Percentiles rank a stretch among this genome's conserved stretches.
Conservation (phyloP, 345 rosid genomes). For the Populus deltoides region DNA sequence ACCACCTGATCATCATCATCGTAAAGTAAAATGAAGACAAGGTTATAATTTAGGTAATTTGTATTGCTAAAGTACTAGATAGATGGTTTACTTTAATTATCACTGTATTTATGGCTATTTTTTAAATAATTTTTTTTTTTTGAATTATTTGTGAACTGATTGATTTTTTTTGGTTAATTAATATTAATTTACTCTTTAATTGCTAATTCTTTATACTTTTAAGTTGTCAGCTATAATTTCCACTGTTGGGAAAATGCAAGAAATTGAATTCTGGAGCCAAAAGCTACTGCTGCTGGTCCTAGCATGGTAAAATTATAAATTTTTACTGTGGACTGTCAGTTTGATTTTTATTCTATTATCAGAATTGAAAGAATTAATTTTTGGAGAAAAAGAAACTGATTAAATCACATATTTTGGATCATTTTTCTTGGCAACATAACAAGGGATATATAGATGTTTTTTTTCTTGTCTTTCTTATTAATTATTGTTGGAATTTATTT, state of each 20-base stretch:
- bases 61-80: conserved; percentile 19
- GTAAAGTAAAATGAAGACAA: background rate
- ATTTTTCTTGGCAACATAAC: background rate
- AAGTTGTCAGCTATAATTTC: background rate
- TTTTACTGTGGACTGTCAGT: background rate
- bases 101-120: background rate
- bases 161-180: conserved; percentile 5
- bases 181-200: background rate
- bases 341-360: background rate
- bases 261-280: background rate
- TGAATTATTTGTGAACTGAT: background rate
- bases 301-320: background rate
- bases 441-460: background rate
- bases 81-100: background rate
- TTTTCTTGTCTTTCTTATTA: background rate
- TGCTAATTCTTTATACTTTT: background rate
- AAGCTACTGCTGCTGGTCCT: background rate
- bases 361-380: background rate
- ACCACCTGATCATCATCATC: background rate
- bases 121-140: background rate
- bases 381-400: background rate
- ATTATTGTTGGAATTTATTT: background rate
- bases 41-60: conserved; percentile 14
- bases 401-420: background rate
- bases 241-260: background rate